Evolutionary conservation across 1,284 basidiomycete genomes (phyloP).

Genomic region (Gomphus bonarii): DNA sequence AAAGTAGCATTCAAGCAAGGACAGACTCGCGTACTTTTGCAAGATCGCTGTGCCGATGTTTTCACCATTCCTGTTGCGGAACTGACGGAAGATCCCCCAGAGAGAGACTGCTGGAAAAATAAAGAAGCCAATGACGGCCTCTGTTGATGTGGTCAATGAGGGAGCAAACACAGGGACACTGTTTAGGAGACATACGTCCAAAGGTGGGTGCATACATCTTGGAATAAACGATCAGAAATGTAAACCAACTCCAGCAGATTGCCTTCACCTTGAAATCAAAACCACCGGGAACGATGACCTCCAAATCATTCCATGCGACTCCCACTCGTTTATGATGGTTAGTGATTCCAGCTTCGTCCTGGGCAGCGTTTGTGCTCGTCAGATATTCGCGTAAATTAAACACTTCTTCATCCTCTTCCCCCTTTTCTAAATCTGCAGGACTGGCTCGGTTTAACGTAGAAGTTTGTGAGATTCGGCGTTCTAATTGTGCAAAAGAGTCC

Average conservation of each 20-base stretch:
- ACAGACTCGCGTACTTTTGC: slow-evolving; percentile 49
- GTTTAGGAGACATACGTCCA: slow-evolving; percentile 30
- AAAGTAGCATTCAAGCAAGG: slow-evolving; percentile 23
- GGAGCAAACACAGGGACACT: slow-evolving; percentile 5
- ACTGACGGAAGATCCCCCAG: slow-evolving; percentile 36
- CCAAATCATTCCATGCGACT: slow-evolving; percentile 67
- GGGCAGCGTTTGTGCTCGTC: slow-evolving; percentile 52
- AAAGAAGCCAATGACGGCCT: slow-evolving; percentile 50
- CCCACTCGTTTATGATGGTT: slow-evolving; percentile 66
- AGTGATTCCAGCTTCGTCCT: slow-evolving; percentile 64
- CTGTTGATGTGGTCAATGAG: slow-evolving; percentile 27
- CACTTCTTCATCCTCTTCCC: slow-evolving; percentile 23
- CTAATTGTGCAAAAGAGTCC: slow-evolving; percentile 43
- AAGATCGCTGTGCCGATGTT: slow-evolving; percentile 46
- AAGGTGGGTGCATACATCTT: slow-evolving; percentile 62
- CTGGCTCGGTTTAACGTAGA: slow-evolving; percentile 14
- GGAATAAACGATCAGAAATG: slow-evolving; percentile 1
- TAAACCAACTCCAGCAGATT: background rate
- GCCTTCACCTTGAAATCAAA: slow-evolving; percentile 40
- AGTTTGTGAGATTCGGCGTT: slow-evolving; percentile 19
- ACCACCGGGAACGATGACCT: slow-evolving; percentile 64
- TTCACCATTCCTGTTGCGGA: slow-evolving; percentile 36
- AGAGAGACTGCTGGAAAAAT: slow-evolving; percentile 40
- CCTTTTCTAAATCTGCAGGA: slow-evolving; percentile 39
- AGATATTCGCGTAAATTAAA: slow-evolving; percentile 77